Evolutionary conservation across 108 stramenopile species (phyloP).

Genomic region (Conticribra guillardii): DNA sequence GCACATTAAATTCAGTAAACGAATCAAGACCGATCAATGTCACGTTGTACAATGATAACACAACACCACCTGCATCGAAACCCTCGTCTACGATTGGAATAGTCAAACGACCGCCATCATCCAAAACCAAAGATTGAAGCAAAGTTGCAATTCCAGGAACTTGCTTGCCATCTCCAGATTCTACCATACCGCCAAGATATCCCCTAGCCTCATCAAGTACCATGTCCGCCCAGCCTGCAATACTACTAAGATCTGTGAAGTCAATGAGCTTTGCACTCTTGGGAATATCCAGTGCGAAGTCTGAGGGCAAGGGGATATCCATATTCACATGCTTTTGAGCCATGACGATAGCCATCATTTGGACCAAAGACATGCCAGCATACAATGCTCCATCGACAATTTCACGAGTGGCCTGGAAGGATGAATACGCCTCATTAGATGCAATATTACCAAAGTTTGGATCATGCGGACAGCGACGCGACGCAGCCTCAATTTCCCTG

Average conservation of each 20-base stretch:
- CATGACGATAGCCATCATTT: constrained; percentile 39
- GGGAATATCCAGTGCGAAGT: constrained; percentile 34
- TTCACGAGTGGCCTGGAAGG: constrained; percentile 29
- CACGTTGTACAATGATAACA: constrained; percentile 49
- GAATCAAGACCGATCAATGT: constrained; percentile 63
- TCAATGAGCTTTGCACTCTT: constrained; percentile 54
- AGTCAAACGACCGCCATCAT: constrained; percentile 49
- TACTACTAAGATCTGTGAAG: constrained; percentile 51
- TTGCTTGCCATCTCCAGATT: constrained; percentile 20
- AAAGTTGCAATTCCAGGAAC: constrained; percentile 54
- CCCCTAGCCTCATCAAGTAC: constrained; percentile 40
- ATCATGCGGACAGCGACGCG: constrained; percentile 37
- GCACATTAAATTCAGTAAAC: constrained; percentile 44
- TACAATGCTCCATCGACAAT: constrained; percentile 46
- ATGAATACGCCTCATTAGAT: neutral
- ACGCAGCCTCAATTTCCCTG: constrained; percentile 29
- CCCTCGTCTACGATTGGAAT: constrained; percentile 52
- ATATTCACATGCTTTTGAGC: constrained; percentile 40
- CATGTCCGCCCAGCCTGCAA: constrained; percentile 57
- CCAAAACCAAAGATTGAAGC: constrained; percentile 48
- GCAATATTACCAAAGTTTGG: constrained; percentile 12
- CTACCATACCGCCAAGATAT: constrained; percentile 46
- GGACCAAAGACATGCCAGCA: constrained; percentile 30
- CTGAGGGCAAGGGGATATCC: constrained; percentile 9
- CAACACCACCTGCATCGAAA: constrained; percentile 43